Conservation (phyloP, 352 stramenopile species). For the Pythium angustatum region DNA sequence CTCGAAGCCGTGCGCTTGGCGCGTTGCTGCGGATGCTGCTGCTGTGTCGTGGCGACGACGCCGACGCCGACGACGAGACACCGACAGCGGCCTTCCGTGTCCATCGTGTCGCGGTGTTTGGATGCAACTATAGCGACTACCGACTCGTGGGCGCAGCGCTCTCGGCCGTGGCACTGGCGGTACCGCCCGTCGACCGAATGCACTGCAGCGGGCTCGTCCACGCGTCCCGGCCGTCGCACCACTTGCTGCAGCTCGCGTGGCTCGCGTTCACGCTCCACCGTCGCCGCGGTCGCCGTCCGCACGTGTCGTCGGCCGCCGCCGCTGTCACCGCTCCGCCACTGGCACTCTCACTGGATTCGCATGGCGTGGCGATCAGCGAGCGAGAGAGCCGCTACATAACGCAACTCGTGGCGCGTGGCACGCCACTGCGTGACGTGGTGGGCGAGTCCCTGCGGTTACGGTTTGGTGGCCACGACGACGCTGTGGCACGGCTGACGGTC, state of each 20-base stretch:
- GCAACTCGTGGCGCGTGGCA: background rate
- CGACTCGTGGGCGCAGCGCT: slow-evolving; percentile 1
- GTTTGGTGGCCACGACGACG: background rate
- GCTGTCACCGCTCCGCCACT: no score
- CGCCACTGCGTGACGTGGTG: slow-evolving; percentile 8
- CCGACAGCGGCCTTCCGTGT: background rate
- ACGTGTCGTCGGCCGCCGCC: no score
- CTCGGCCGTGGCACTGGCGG: background rate
- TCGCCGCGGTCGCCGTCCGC: background rate
- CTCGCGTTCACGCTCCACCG: slow-evolving; percentile 1
- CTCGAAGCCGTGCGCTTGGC: background rate
- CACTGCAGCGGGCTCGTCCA: background rate
- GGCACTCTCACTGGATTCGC: background rate
- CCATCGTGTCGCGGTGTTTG: background rate
- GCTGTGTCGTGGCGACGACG: no score
- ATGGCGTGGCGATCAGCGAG: background rate
- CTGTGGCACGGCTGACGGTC: background rate
- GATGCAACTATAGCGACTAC: background rate
- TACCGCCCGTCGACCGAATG: background rate
- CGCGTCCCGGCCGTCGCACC: background rate
- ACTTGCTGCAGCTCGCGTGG: slow-evolving; percentile 4
- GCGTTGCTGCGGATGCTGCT: background rate
- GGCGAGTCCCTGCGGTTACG: background rate
- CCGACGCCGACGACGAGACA: no score
- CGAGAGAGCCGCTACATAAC: background rate